Evolutionary conservation across 163 green algal genomes (phyloP), one percentile per base, ranked within the genome.

Genomic region (Scenedesmus sp.): DNA sequence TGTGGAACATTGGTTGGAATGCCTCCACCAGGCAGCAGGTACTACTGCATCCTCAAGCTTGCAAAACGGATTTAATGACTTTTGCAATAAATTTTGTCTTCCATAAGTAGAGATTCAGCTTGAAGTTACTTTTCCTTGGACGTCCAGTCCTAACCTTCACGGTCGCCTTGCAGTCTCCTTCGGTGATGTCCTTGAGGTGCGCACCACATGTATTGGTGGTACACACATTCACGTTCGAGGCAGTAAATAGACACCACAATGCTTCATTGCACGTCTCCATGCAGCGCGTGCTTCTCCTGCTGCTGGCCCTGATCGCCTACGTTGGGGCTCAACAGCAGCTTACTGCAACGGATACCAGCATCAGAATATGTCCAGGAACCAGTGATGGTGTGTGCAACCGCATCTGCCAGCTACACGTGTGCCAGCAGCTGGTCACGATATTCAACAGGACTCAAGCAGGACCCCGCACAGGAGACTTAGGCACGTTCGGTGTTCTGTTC

Each of bases 401-500:
- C 16, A 76, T 20, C 66, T 76, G 66, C 18, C 66, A 76, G 66
- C 66, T 76, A 20, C 66, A 76, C 66, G 18, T 76, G 16, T 76
- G 66, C 16, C 2, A 76, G 66, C 66, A 76, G 76, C 76, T 84
- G 34, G 46, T 84, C 2, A 84, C 34, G 76, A 84, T 84, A 18
- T 84, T 84, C 26, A 84, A 84, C 76, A 55, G 76, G 34, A 84
- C 76, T n/a, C 76, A 84, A 20, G 76, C n/a, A 5, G 76, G 34
- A 55, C n/a, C 76, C n/a, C 76, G 76, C 10, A 55, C 4, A 55
- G 76, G 76, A 59, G 76, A 84, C 76, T 6, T 18, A 56, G 76
- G 76, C 46, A 56, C 26, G 76, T 59, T 13, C 2, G 23, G 4
- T 55, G 76, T 13, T 76, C 4, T 76, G 3, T 34, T 20, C 10